Base-by-base conservation (phyloP, 1,139 yeast species). In the Groenewaldozyma sp. region DNA sequence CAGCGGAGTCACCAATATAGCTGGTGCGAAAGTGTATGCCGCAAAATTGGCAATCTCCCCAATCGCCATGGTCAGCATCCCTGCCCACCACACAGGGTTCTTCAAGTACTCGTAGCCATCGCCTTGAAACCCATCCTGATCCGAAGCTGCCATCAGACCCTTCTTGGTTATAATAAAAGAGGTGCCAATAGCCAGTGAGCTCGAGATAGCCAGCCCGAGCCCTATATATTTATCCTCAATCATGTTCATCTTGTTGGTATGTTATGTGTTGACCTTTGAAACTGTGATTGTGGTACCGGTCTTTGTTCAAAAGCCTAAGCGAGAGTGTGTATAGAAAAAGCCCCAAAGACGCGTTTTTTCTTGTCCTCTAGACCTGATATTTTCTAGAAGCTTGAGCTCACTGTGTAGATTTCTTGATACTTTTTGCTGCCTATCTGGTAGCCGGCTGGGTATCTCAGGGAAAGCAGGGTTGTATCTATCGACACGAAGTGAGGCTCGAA, bases 71-170 rank as follows among this genome's bases (percentile, higher is more conserved):
- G 93, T 76, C 27, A 78, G 55, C 74, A 87, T 86, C 13, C 96
- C 96, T 0, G 93, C 86, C 87, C 95, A 83, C 96, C 96, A 86
- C 35, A 84, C 74, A 7, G 96, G 95, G 58, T 83, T 84, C 49
- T 73, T 77, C 45, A 86, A 66, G 58, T 86, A 86, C 53, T 80
- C 78, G 54, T 72, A 77, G 27, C 80, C 83, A 34, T 54, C 58
- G 4, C 62, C 63, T 42, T 70, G 73, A 35, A 71, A 67, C 1
- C 93, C 93, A 44, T 74, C 76, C 35, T 73, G 67, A 42, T 73
- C 68, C 11, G 82, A 71, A 2, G 93, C 81, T 43, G 80, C 82
- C 62, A 78, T 74, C 32, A 87, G 73, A 9, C 95, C 95, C 58
- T 82, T 81, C 59, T 86, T 86, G 32, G 96, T 86, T 59, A 86